phyloP scores from a whole-genome alignment of 2,329 filamentous ascomycete genomes.

The Botrytis tulipae region DNA sequence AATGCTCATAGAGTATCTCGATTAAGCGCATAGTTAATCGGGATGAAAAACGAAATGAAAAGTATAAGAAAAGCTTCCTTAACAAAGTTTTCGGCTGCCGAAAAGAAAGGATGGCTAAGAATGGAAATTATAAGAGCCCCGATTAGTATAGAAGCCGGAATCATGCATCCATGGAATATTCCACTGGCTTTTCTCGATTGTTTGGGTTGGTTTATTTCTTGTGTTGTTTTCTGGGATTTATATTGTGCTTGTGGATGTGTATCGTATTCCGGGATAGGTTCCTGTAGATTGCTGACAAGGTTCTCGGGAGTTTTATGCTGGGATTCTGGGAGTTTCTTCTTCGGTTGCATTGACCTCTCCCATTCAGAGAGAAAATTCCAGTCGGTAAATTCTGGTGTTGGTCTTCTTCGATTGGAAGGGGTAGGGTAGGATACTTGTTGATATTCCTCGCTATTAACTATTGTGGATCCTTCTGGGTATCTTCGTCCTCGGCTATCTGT shows the following conservation, averaged over 20 bases:
- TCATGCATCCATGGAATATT: not conserved
- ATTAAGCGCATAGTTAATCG: not conserved
- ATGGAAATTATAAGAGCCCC: too few relatives aligned
- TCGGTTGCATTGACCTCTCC: not conserved
- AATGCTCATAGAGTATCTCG: not conserved
- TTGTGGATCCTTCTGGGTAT: not conserved
- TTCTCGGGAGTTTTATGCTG: not conserved
- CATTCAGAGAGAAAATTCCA: not conserved
- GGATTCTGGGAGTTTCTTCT: accelerated
- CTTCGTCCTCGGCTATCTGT: not conserved
- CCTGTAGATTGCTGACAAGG: too few relatives aligned
- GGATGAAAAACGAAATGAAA: not conserved
- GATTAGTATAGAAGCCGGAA: not conserved
- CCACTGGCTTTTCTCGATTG: not conserved
- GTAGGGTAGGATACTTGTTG: not conserved
- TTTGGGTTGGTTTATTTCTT: not conserved
- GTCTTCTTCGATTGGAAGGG: not conserved
- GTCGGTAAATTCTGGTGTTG: not conserved
- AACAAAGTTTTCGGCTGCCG: not conserved
- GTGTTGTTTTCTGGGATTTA: not conserved
- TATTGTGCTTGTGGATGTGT: not conserved
- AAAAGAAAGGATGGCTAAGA: not conserved
- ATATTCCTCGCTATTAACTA: too few relatives aligned
- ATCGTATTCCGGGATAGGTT: accelerated
- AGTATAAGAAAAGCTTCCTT: not conserved